These are phyloP conservation scores for Lycium ferocissimum DNA, from an alignment of 257 asterid species.

Conservation along the genomic window DNA sequence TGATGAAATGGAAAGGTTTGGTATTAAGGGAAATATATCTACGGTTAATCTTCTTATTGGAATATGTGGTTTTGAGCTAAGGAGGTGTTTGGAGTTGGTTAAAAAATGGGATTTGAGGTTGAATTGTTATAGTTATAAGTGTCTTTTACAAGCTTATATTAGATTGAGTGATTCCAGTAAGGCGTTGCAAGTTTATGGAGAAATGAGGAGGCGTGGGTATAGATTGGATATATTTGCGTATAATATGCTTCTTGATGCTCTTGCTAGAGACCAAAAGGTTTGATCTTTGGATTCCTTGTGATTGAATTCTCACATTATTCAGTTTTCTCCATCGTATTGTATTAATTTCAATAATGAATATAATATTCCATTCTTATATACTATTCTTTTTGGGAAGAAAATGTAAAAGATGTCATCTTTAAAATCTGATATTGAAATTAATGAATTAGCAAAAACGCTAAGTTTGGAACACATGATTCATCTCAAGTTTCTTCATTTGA, in stretches of 20 bases:
- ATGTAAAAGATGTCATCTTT: neutral
- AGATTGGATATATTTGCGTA: conserved; percentile 73
- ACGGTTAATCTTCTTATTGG: conserved; percentile 83
- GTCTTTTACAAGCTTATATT: conserved; percentile 84
- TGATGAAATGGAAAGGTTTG: conserved; percentile 46
- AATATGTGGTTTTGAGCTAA: conserved; percentile 44
- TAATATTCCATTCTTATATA: too few relatives aligned
- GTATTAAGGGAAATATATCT: conserved; percentile 68
- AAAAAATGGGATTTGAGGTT: conserved; percentile 78
- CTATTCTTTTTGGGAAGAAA: neutral
- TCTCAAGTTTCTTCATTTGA: neutral
- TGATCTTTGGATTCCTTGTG: conserved; percentile 9
- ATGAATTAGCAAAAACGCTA: neutral
- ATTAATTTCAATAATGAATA: too few relatives aligned
- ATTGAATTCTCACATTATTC: neutral
- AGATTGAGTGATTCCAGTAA: conserved; percentile 57
- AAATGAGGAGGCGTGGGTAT: conserved; percentile 70
- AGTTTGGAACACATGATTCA: neutral
- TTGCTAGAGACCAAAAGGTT: conserved; percentile 84
- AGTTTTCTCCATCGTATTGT: too few relatives aligned
- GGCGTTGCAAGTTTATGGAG: conserved; percentile 59
- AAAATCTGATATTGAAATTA: neutral
- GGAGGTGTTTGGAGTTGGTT: conserved; percentile 66
- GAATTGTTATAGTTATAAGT: conserved; percentile 83
- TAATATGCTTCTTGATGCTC: conserved; percentile 89